Base-by-base conservation (phyloP, 1,284 basidiomycete genomes). In the Clitocybe nebularis region DNA sequence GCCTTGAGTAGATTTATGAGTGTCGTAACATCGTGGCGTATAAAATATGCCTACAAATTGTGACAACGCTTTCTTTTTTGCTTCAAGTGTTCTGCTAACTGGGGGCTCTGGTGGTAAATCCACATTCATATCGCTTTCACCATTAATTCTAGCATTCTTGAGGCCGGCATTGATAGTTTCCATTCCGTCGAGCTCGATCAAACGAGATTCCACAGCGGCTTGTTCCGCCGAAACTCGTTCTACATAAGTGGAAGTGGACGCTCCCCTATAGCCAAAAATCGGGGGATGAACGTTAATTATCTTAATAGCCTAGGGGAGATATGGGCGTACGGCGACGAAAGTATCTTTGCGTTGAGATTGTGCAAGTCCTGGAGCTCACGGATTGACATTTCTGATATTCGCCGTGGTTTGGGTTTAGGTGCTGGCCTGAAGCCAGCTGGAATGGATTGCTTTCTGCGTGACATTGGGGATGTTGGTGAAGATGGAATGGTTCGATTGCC, bases 181-280 rank as follows among this genome's bases (percentile, higher is more conserved):
- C 57, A 88, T 69, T 47, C 81, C 83, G 51, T 79, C 78, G 32
- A 88, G 68, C 49, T 87, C 84, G 49, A 79, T 60, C 46, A 89
- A 63, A 49, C 81, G 78, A 33, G 68, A 69, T 61, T 81, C 72
- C 54, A 89, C 78, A 36, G 68, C 68, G 40, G 70, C 69, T 66
- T 89, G 85, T 58, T 89, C 81, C 44, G 68, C 67, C 45, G 72
- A 70, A 44, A 88, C 71, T 47, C 84, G 74, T 50, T 78, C 71
- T 41, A 77, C 75, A 64, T 81, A 84, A 32, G 75, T 66, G 19
- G 87, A 87, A 36, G 83, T 84, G 22, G 85, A 85, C 17, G 76
- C 76, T 51, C 74, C 75, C 33, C 84, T 88, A 56, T 25, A 17
- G 37, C 10, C 22, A 34, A 16, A n/a, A 4, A 24, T 21, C 14